A percentile compares a stretch with the other conserved stretches of the same genome.
Conservation (phyloP, 1,139 yeast genomes). For the Debaryomyces psychrophilus region DNA sequence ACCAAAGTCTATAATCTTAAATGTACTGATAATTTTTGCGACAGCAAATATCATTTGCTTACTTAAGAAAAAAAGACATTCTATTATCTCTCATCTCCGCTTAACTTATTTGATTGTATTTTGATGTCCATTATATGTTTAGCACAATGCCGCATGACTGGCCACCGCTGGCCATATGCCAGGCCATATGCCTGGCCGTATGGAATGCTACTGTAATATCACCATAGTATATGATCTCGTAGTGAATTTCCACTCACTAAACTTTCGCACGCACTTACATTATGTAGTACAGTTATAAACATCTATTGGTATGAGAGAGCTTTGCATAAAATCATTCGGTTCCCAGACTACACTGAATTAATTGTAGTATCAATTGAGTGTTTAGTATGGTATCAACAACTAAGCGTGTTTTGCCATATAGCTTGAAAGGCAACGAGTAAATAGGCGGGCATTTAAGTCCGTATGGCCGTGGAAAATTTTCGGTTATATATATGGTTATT, state of each 20-base stretch:
- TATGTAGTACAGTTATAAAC: neutral
- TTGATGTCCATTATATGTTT: neutral
- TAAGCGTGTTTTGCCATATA: conserved; percentile 1
- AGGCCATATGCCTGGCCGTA: neutral
- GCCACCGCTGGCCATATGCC: neutral
- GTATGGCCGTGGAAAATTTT: neutral
- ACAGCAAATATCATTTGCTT: conserved; percentile 3
- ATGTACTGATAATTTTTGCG: neutral
- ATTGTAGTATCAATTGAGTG: neutral
- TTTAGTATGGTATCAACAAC: neutral
- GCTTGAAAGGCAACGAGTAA: neutral
- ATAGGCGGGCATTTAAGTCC: conserved; percentile 2
- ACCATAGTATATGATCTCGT: too few species aligned
- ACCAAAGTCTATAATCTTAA: neutral
- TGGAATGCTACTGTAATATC: too few species aligned
- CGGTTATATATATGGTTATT: neutral
- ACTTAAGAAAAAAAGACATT: neutral
- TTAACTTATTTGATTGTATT: neutral
- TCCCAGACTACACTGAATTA: neutral
- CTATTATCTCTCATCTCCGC: neutral
- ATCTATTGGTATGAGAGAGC: too few species aligned
- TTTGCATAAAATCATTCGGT: too few species aligned
- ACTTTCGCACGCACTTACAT: neutral
- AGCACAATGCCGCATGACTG: neutral
- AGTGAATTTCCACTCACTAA: neutral